Base-by-base conservation (phyloP, 2,329 filamentous ascomycete genomes). In the Ceratocystis ficicola region DNA sequence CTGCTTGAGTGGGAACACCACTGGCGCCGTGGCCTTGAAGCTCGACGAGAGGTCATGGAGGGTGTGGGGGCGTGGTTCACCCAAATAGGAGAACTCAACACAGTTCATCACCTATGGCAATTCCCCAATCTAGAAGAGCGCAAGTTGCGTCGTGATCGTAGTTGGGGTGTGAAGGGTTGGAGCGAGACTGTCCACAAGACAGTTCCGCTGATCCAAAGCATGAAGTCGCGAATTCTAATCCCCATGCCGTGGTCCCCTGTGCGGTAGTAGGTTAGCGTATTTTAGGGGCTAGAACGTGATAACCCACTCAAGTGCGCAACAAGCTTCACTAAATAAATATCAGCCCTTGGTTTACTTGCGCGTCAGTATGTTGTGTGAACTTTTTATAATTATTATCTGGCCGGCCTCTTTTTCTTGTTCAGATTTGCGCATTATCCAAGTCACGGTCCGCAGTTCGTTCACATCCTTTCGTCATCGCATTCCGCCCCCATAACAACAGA, bases 61-160 rank as follows among this genome's bases (percentile, higher is more conserved):
- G 94, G 94, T 15, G 92, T 96, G 0, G 92, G 93, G 41, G 94
- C 94, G 5, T 99, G 94, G 94, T 99, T 99, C 72, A 93, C 96
- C 50, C 94, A 99, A 78, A 93, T 99, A 72, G 94, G 94, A 68
- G 93, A 96, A 65, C 81, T 99, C 69, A 99, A 99, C 79, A 96
- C 91, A 0, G 94, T 99, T 44, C 92, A 99, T 76, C 93, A 97
- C 75, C 82, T 99, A 25, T 99, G 94, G 94, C 94, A 99, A 74
- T 99, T 97, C 79, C 92, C 93, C 71, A 90, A 99, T 75, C 77
- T 99, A 68, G 92, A 97, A 76, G 94, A 97, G 78, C 86, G 94
- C 70, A 94, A 95, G 76, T 79, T 89, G 44, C 84, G 91, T 70
- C 84, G 94, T 70, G 94, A 99, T 80, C 86, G 95, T 81, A 96